A percentile compares a stretch with the other conserved stretches of the same genome.
phyloP scores from a whole-genome alignment of 345 rosid species.

The Bruguiera gymnorhiza region DNA sequence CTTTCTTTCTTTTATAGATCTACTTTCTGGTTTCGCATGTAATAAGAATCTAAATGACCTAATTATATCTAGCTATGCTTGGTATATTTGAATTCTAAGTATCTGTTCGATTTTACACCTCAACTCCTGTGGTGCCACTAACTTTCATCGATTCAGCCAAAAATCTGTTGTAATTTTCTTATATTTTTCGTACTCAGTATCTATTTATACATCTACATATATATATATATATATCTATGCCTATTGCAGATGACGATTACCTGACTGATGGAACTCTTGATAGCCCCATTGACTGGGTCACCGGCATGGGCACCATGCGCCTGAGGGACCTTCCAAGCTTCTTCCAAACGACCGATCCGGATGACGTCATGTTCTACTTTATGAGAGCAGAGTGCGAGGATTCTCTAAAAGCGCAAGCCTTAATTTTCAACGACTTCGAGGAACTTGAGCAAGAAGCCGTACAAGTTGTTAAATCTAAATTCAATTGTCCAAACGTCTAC shows the following conservation, averaged over 20 bases:
- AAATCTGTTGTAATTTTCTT: not conserved
- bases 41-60: too few species aligned
- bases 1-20: too few species aligned
- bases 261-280: slow-evolving; percentile 12
- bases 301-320: slow-evolving; percentile 14
- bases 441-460: not conserved
- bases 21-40: too few species aligned
- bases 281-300: slow-evolving; percentile 19
- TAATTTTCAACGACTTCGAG: slow-evolving; percentile 19
- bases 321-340: slow-evolving; percentile 22
- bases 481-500: slow-evolving; percentile 16
- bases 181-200: not conserved
- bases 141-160: not conserved
- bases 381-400: slow-evolving; percentile 12
- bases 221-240: not conserved
- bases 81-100: too few species aligned
- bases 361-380: slow-evolving; percentile 17
- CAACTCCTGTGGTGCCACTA: not conserved
- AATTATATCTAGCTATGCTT: not conserved
- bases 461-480: slow-evolving; percentile 2
- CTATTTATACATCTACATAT: not conserved
- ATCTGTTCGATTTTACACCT: not conserved
- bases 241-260: slow-evolving; percentile 17
- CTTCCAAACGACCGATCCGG: slow-evolving; percentile 11
- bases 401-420: not conserved